Base-by-base conservation (phyloP, 371 early-diverging fungal species). In the Mucor plumbeus region DNA sequence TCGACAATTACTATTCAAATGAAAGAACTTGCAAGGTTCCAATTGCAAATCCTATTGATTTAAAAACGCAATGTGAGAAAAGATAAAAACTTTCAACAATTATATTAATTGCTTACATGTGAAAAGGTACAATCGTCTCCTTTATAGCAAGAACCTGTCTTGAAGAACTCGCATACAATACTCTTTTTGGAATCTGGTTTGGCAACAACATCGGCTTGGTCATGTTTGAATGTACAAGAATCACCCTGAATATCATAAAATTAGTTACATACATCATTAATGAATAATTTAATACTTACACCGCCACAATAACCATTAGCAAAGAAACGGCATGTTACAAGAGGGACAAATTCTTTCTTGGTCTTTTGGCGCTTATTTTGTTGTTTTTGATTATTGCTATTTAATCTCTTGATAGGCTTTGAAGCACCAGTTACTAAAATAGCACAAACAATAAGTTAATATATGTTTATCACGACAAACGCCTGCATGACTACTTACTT, bases 21-120 rank as follows among this genome's bases (percentile, higher is more conserved):
- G 73, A 19, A 62, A 78, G 48, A 79, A 79, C 19, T 77, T 69
- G 63, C 82, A 82, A 3, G 82, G 80, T 19, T 79, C 76, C 15
- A 67, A 1, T 26, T 68, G 68, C 33, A 79, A 38, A 44, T 82
- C 70, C 80, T 80, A 64, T 11, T 26, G 11, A 38, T 17, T 17
- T 1, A 53, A 13, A 21, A 26, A 26, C 26, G 39, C 8, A 13
- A 14, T 38, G 15, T 54, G 53, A 59, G 19, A 15, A 38, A 38
- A 38, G 5, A 11, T 38, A 11, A 7, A 38, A 9, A 11, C 38
- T 38, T 1, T 11, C 38, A 38, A 11, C 38, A 38, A 11, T 7
- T 11, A 7, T 38, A 1, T 11, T 3, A 11, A 38, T 38, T 38
- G 4, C 63, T 71, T 75, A 75, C 80, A 65, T 80, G 81, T 2